phyloP scores from a whole-genome alignment of 345 rosid genomes.

The Citrus sp. region DNA sequence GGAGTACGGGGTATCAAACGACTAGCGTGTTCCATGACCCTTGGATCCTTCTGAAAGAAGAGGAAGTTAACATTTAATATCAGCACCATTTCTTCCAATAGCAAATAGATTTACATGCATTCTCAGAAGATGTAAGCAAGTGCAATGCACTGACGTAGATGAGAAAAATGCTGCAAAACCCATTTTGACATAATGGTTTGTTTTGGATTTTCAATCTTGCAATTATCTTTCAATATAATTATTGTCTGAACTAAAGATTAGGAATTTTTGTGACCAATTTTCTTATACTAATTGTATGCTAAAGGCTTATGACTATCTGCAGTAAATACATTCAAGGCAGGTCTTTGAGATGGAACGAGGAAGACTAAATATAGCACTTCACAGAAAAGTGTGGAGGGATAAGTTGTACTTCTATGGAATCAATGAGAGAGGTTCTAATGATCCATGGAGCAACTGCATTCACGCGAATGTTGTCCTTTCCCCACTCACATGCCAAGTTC shows the following conservation, averaged over 20 bases:
- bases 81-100: background rate
- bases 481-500: constrained; percentile 56
- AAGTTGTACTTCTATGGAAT: background rate
- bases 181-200: background rate
- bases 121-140: background rate
- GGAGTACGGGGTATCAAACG: constrained; percentile 22
- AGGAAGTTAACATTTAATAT: background rate
- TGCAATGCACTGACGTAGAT: background rate
- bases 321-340: background rate
- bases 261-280: background rate
- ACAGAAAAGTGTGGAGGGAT: background rate
- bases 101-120: no score
- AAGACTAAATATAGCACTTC: background rate
- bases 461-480: constrained; percentile 39
- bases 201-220: background rate
- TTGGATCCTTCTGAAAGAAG: background rate
- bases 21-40: background rate
- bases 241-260: no score
- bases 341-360: background rate
- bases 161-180: background rate
- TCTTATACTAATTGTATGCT: no score
- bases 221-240: background rate
- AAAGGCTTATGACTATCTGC: background rate
- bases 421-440: constrained; percentile 29
- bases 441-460: constrained; percentile 44